phyloP scores from a whole-genome alignment of 805 yeast species.

The Diddensiella santjacobensis region DNA sequence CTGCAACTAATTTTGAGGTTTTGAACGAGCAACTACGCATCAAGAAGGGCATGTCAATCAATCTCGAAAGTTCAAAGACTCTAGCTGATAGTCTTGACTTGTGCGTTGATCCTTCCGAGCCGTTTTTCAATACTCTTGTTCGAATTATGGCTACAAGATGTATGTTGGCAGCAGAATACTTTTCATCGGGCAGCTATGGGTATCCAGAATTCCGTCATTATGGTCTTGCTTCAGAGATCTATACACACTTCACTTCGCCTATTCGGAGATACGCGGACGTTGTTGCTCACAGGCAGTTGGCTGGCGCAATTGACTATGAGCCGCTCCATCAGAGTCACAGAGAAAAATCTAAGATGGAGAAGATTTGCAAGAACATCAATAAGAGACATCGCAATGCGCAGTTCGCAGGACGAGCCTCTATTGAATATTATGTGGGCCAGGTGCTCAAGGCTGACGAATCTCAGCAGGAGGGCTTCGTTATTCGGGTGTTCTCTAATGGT shows the following conservation, averaged over 20 bases:
- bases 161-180: slow-evolving; percentile 99
- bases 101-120: slow-evolving; percentile 77
- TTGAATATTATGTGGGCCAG: slow-evolving; percentile 97
- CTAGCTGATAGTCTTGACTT: slow-evolving; percentile 91
- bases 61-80: slow-evolving; percentile 82
- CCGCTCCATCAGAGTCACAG: slow-evolving; percentile 74
- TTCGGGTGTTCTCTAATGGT: slow-evolving; percentile 91
- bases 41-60: slow-evolving; percentile 69
- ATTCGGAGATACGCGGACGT: slow-evolving; percentile 97
- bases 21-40: slow-evolving; percentile 85
- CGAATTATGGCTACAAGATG: slow-evolving; percentile 98
- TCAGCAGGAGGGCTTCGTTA: slow-evolving; percentile 82
- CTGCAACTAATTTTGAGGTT: slow-evolving; percentile 84
- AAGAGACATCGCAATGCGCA: slow-evolving; percentile 96
- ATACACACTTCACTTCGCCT: slow-evolving; percentile 98
- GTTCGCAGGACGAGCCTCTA: slow-evolving; percentile 97
- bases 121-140: slow-evolving; percentile 86
- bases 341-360: slow-evolving; percentile 86
- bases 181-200: slow-evolving; percentile 84
- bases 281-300: slow-evolving; percentile 94
- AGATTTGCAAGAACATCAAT: slow-evolving; percentile 84
- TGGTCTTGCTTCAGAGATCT: slow-evolving; percentile 95
- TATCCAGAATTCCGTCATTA: slow-evolving; percentile 93
- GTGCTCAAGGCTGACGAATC: slow-evolving; percentile 84
- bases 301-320: slow-evolving; percentile 97